Percentiles rank a stretch among this genome's conserved stretches.
phyloP scores from a whole-genome alignment of 2,329 filamentous ascomycete species.

The Alternaria rosae region DNA sequence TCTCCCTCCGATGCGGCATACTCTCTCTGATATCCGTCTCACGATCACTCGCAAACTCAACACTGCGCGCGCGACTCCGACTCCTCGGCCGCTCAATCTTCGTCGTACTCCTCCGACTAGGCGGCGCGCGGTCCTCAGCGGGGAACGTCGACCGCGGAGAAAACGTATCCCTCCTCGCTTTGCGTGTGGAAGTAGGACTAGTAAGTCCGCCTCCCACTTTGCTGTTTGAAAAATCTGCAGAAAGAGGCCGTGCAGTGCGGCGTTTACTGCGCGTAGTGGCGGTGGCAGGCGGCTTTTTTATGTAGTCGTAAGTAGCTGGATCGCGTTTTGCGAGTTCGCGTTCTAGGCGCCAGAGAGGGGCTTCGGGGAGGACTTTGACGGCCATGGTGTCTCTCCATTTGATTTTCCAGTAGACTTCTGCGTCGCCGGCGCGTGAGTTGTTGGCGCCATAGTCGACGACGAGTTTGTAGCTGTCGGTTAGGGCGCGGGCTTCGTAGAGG shows the following conservation, averaged over 20 bases:
- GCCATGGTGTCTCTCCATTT: slow-evolving; percentile 47
- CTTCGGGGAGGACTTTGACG: slow-evolving; percentile 53
- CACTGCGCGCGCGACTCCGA: slow-evolving; percentile 29
- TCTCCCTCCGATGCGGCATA: slow-evolving; percentile 46
- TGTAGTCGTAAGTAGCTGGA: slow-evolving; percentile 52
- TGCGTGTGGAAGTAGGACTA: slow-evolving; percentile 7
- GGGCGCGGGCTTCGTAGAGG: slow-evolving; percentile 53
- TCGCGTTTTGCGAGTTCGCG: slow-evolving; percentile 53
- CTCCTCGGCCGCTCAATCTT: slow-evolving; percentile 25
- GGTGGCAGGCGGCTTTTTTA: slow-evolving; percentile 46
- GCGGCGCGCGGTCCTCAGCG: slow-evolving; percentile 17
- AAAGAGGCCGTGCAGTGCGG: slow-evolving; percentile 18
- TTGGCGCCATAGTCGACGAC: slow-evolving; percentile 52
- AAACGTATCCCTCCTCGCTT: slow-evolving; percentile 30
- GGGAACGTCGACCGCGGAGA: slow-evolving; percentile 32
- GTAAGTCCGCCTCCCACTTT: slow-evolving; percentile 10
- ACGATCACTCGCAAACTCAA: slow-evolving; percentile 36
- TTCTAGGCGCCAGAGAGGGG: slow-evolving; percentile 55
- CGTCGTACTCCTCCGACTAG: slow-evolving; percentile 15
- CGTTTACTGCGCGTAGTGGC: slow-evolving; percentile 24
- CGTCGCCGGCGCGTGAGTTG: slow-evolving; percentile 35
- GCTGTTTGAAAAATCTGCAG: slow-evolving; percentile 23
- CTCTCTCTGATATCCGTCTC: slow-evolving; percentile 42
- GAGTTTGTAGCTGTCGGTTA: slow-evolving; percentile 58
- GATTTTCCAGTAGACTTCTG: slow-evolving; percentile 55